Evolutionary conservation across 169 alveolate species (phyloP).

Genomic region (Blepharisma undulans): DNA sequence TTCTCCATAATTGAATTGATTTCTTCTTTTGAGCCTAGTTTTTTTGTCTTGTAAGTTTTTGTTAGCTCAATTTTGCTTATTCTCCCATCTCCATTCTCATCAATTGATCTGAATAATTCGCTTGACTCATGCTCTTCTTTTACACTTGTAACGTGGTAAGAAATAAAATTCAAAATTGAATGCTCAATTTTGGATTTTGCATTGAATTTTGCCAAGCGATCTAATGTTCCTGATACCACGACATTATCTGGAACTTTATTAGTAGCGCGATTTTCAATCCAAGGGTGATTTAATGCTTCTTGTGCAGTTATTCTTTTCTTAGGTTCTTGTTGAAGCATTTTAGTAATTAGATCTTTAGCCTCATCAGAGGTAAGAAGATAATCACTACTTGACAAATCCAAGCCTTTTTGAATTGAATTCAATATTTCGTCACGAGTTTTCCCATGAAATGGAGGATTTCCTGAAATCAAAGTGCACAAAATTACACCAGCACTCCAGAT

Average conservation of each 20-base stretch:
- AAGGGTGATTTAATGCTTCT: constrained; percentile 40
- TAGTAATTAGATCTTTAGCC: constrained; percentile 40
- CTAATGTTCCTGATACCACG: no score
- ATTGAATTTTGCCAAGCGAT: no score
- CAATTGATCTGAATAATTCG: constrained; percentile 56
- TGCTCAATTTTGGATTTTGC: no score
- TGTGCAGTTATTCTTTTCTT: constrained; percentile 35
- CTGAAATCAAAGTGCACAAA: constrained; percentile 42
- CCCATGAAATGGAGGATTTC: constrained; percentile 50
- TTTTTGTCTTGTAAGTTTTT: constrained; percentile 36
- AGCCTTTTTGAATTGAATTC: constrained; percentile 40
- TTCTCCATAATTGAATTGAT: constrained; percentile 23
- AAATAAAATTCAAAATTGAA: no score
- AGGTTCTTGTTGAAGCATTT: constrained; percentile 41
- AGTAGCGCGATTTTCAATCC: constrained; percentile 40
- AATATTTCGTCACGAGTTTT: constrained; percentile 38
- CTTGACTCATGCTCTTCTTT: constrained; percentile 53
- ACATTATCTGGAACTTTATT: no score
- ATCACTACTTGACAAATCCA: constrained; percentile 25
- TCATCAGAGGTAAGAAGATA: not conserved
- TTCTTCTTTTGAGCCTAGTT: constrained; percentile 27
- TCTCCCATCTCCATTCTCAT: constrained; percentile 63
- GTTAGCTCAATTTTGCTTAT: constrained; percentile 60
- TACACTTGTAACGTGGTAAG: no score
- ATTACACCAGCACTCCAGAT: constrained; percentile 65